Evolutionary conservation across 108 stramenopile genomes (phyloP).

Genomic region (Stephanodiscus minutulus): DNA sequence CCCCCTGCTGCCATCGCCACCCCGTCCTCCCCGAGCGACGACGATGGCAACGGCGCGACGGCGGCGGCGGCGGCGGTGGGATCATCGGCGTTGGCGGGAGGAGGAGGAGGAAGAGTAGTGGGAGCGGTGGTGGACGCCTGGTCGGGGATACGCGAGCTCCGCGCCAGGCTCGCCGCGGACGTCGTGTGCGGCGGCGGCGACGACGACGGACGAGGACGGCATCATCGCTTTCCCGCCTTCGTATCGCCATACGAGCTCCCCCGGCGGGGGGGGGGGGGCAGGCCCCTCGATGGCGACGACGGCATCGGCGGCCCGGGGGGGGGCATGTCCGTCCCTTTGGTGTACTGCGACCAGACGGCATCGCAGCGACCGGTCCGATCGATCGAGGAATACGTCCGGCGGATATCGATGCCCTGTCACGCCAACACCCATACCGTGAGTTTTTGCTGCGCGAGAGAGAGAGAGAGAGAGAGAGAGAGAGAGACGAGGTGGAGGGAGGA

Average conservation of each 20-base stretch:
- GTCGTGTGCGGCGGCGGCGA: constrained; percentile 23
- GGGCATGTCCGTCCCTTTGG: constrained; percentile 61
- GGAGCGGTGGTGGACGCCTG: constrained; percentile 25
- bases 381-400: constrained; percentile 70
- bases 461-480: not conserved
- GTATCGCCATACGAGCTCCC: constrained; percentile 31
- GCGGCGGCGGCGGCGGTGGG: not conserved
- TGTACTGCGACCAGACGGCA: constrained; percentile 90
- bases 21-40: not conserved
- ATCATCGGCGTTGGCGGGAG: not conserved
- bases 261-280: not conserved
- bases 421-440: constrained; percentile 92
- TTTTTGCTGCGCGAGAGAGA: no score
- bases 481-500: not conserved
- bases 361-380: constrained; percentile 70
- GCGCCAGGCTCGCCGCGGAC: constrained; percentile 32
- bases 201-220: not conserved
- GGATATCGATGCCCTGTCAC: constrained; percentile 80
- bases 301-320: not conserved
- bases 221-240: constrained; percentile 33
- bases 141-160: constrained; percentile 23
- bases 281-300: no score
- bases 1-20: not conserved
- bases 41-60: no score
- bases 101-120: no score